Evolutionary conservation across 805 yeast species (phyloP).

Genomic region (Zygoascus bituminiphila): DNA sequence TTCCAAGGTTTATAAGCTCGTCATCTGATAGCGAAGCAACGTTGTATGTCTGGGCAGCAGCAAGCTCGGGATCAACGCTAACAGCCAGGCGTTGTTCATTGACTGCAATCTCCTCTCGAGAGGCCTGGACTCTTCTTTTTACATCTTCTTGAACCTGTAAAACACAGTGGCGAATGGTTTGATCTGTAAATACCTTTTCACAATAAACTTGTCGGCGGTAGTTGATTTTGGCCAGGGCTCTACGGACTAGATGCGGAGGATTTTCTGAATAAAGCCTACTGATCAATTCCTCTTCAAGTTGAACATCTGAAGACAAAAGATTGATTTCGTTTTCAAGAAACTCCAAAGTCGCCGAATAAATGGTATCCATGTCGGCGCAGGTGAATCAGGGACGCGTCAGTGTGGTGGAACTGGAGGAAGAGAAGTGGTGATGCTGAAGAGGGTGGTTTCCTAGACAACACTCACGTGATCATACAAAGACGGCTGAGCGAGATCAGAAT

Average conservation of each 20-base stretch:
- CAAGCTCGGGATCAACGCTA: constrained; percentile 3
- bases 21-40: background rate
- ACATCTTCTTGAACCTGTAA: constrained; percentile 2
- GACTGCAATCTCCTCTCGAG: background rate
- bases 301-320: constrained; percentile 3
- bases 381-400: background rate
- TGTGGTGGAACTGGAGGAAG: background rate
- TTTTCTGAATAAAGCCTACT: background rate
- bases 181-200: constrained; percentile 10
- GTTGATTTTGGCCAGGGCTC: constrained; percentile 8
- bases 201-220: constrained; percentile 3
- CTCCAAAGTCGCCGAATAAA: background rate
- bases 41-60: constrained; percentile 1
- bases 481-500: no score
- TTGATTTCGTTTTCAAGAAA: constrained; percentile 8
- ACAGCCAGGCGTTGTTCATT: background rate
- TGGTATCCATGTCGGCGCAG: background rate
- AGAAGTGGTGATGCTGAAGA: no score
- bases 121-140: background rate
- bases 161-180: constrained; percentile 5
- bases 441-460: no score
- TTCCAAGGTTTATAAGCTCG: background rate
- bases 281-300: background rate
- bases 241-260: background rate
- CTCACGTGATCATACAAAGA: no score